These are phyloP conservation scores for Tricladium varicosporioides DNA, from an alignment of 2,329 filamentous ascomycete genomes.

Conservation along the genomic window DNA sequence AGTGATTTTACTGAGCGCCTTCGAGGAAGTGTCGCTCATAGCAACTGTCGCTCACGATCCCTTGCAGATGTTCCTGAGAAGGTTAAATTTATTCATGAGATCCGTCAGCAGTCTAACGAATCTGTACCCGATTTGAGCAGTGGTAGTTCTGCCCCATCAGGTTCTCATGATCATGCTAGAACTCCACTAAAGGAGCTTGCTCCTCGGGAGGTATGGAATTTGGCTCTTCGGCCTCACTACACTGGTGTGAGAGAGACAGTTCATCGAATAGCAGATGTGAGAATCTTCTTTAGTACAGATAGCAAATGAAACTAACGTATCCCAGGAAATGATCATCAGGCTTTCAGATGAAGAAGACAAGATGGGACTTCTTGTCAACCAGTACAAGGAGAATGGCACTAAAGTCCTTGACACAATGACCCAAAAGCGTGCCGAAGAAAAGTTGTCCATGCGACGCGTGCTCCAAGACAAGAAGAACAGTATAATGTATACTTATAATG, in stretches of 20 bases:
- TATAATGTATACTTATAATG: conserved; percentile 20
- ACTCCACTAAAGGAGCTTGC: conserved; percentile 16
- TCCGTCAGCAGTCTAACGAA: not conserved
- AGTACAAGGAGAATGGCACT: conserved; percentile 30
- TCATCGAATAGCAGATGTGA: conserved; percentile 33
- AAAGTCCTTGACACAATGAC: conserved; percentile 24
- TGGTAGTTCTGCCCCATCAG: conserved; percentile 11
- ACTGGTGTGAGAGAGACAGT: conserved; percentile 23
- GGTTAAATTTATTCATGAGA: conserved; percentile 14
- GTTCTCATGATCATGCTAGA: conserved; percentile 14
- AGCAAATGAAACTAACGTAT: no score
- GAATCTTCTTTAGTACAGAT: conserved; percentile 2
- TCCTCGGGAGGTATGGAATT: conserved; percentile 25
- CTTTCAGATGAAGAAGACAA: conserved; percentile 30
- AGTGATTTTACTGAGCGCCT: conserved; percentile 25
- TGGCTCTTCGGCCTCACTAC: conserved; percentile 32
- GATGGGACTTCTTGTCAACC: conserved; percentile 27
- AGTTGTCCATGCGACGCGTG: conserved; percentile 13
- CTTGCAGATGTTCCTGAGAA: conserved; percentile 19
- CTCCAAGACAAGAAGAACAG: conserved; percentile 22
- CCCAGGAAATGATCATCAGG: conserved; percentile 31
- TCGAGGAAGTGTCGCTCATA: not conserved
- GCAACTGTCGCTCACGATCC: not conserved
- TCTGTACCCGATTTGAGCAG: conserved; percentile 18
- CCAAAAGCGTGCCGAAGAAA: conserved; percentile 20